Percentiles rank a stretch among this genome's conserved stretches.
These are phyloP conservation scores for Trichomonascus vanleenenianus DNA, from an alignment of 805 yeast genomes.

Conservation along the genomic window DNA sequence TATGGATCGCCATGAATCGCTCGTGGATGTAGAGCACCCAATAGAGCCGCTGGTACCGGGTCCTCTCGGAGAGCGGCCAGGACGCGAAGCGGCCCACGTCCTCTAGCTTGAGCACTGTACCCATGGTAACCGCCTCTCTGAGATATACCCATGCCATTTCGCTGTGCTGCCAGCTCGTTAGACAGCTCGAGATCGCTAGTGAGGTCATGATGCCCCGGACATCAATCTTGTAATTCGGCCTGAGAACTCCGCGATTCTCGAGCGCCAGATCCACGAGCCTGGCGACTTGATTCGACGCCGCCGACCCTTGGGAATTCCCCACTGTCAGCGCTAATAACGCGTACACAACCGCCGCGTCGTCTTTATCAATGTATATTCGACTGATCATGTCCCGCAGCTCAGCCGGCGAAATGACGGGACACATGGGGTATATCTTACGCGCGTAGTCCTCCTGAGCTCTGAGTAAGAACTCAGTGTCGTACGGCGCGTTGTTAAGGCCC, in stretches of 20 bases:
- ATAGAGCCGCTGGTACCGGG: slow-evolving; percentile 8
- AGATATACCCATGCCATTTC: slow-evolving; percentile 12
- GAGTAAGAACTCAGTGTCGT: not conserved
- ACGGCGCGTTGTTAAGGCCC: not conserved
- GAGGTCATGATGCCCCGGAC: slow-evolving; percentile 6
- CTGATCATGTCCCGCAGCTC: slow-evolving; percentile 9
- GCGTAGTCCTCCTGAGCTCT: slow-evolving; percentile 1
- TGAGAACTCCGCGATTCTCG: slow-evolving; percentile 8
- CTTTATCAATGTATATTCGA: not conserved
- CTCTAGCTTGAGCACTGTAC: slow-evolving; percentile 6
- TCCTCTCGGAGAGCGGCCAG: slow-evolving; percentile 2
- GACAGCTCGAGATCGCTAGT: slow-evolving; percentile 6
- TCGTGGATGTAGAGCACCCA: slow-evolving; percentile 15
- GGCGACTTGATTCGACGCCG: too few relatives aligned
- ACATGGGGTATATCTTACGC: slow-evolving; percentile 9
- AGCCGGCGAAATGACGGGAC: slow-evolving; percentile 4
- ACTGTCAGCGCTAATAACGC: slow-evolving; percentile 10
- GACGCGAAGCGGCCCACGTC: not conserved
- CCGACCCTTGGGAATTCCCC: slow-evolving; percentile 2
- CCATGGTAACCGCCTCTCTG: slow-evolving; percentile 14
- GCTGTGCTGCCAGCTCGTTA: slow-evolving; percentile 5
- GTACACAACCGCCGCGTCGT: slow-evolving; percentile 8
- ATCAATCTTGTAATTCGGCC: slow-evolving; percentile 1
- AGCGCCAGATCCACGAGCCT: slow-evolving; percentile 7
- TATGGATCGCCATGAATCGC: slow-evolving; percentile 13